phyloP scores from a whole-genome alignment of 306 rosid species.

The Fagus sylvatica region DNA sequence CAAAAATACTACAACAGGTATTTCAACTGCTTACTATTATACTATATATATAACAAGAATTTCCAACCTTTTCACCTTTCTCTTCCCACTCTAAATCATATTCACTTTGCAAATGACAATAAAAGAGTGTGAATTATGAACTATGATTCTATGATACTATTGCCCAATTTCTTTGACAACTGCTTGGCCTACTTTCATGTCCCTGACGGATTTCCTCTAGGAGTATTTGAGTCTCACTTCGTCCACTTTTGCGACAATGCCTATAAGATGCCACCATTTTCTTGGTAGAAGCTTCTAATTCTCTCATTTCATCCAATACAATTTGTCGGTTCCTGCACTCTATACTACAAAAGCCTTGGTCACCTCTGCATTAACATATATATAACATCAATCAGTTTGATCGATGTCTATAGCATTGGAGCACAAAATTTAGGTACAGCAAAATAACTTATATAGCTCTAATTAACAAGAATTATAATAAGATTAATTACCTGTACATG shows the following conservation, averaged over 20 bases:
- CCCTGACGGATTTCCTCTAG: background rate
- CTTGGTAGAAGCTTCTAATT: conserved; percentile 47
- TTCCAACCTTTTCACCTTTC: background rate
- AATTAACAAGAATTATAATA: too few species aligned
- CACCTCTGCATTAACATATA: conserved; percentile 38
- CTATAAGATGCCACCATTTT: conserved; percentile 30
- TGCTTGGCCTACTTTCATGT: background rate
- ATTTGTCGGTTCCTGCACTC: conserved; percentile 50
- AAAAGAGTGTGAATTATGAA: background rate
- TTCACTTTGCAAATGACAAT: background rate
- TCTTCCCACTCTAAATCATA: background rate
- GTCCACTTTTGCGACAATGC: background rate
- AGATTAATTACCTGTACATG: conserved; percentile 48
- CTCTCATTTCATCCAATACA: conserved; percentile 39
- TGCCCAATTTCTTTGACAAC: background rate
- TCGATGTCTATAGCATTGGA: background rate
- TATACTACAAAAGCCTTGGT: conserved; percentile 50
- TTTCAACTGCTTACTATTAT: background rate
- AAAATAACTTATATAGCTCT: too few species aligned
- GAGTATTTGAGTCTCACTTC: background rate
- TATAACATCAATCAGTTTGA: background rate
- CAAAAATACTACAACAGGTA: background rate
- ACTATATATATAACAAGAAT: background rate
- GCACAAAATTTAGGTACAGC: background rate
- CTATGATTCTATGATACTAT: background rate